phyloP scores from a whole-genome alignment of 2,329 filamentous ascomycete species.

The Trichoderma oligosporum region DNA sequence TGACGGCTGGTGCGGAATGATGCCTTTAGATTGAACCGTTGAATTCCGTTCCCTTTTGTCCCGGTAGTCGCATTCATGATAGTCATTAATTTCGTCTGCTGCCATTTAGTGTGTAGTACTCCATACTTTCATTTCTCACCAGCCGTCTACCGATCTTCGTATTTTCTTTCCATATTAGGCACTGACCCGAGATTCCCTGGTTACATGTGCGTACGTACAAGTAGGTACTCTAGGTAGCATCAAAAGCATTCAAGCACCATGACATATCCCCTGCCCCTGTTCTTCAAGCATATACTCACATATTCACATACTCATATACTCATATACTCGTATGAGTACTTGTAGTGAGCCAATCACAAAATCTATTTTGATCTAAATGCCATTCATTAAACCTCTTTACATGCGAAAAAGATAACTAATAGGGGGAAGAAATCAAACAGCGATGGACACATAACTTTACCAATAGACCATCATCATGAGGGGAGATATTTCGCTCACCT shows the following conservation, averaged over 20 bases:
- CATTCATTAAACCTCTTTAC: neutral
- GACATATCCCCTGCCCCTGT: conserved; percentile 9
- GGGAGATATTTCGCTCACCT: conserved; percentile 6
- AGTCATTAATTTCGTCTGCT: neutral
- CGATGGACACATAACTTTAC: neutral
- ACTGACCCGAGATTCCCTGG: neutral
- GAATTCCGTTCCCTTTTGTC: too few species aligned
- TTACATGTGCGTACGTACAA: neutral
- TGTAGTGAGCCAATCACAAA: too few species aligned
- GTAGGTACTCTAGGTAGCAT: too few species aligned
- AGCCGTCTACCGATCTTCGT: neutral
- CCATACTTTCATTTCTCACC: neutral
- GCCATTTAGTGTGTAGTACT: neutral
- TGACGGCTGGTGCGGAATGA: too few species aligned
- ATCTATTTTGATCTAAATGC: neutral
- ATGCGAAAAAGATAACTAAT: neutral
- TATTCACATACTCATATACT: too few species aligned
- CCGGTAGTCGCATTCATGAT: too few species aligned
- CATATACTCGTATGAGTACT: too few species aligned
- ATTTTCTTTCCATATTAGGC: conserved; percentile 6
- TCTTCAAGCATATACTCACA: too few species aligned
- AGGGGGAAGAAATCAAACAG: neutral
- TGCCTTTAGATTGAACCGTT: too few species aligned
- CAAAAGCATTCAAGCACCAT: neutral
- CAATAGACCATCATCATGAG: neutral